Evolutionary conservation across 306 rosid genomes (phyloP).

Genomic region (Sicyos edulis): DNA sequence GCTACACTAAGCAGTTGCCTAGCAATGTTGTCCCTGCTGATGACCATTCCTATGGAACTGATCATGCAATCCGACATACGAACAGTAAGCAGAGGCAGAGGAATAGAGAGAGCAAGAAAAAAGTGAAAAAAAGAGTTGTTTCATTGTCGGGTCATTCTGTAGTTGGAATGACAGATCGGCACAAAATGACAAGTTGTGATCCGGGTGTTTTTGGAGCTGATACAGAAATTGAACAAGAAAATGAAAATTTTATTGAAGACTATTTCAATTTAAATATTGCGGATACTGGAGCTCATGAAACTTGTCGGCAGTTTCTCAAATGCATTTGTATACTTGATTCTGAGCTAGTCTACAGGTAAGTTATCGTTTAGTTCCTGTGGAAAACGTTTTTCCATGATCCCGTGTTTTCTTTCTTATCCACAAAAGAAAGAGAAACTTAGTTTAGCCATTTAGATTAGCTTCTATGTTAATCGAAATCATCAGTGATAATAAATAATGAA

Average conservation of each 20-base stretch:
- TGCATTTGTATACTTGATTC: slow-evolving; percentile 54
- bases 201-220: slow-evolving; percentile 29
- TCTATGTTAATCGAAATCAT: not conserved
- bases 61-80: slow-evolving; percentile 31
- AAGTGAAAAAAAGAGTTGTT: slow-evolving; percentile 56
- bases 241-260: slow-evolving; percentile 39
- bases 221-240: slow-evolving; percentile 26
- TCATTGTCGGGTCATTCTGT: slow-evolving; percentile 38
- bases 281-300: slow-evolving; percentile 52
- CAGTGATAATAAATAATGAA: not conserved
- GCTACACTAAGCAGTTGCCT: slow-evolving; percentile 5
- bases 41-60: slow-evolving; percentile 27
- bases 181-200: slow-evolving; percentile 29
- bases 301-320: slow-evolving; percentile 42
- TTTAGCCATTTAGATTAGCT: not conserved
- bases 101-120: slow-evolving; percentile 48
- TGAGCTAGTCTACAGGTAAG: slow-evolving; percentile 46
- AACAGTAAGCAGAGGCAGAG: slow-evolving; percentile 30
- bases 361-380: not conserved
- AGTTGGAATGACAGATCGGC: slow-evolving; percentile 27
- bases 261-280: slow-evolving; percentile 64
- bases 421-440: not conserved
- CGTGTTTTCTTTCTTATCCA: not conserved
- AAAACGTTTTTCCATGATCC: not conserved
- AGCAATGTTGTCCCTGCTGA: slow-evolving; percentile 32